Base-by-base conservation (phyloP, 2,329 filamentous ascomycete species). In the Aspergillus quadrilineatus region DNA sequence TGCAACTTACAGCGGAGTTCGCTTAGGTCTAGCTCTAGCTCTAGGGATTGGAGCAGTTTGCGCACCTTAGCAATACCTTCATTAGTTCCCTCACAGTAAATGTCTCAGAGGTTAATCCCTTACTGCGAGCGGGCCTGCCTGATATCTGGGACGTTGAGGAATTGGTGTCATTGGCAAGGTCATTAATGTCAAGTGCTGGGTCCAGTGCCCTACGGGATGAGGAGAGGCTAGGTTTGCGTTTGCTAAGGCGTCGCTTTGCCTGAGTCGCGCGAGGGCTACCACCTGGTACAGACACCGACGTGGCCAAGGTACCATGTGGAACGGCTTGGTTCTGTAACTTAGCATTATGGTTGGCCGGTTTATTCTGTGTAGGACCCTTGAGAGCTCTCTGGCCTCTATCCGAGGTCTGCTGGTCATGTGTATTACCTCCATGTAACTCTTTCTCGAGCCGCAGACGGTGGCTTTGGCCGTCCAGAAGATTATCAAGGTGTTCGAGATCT, bases 391-490 rank as follows among this genome's bases (percentile, higher is more conserved):
- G 45, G 10, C 49, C 48, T 37, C 34, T 55, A 17, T 28, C 5
- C 17, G 41, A 26, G 29, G 53, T 44, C 12, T 37, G 37, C 41
- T 61, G 62, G 7, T 47, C 47, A 44, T 66, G 60, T 8, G 54
- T 61, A 15, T 60, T 63, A 47, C 60, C 50, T 34, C 56, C 59
- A 29, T 53, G 62, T 29, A 70, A 57, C 6, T 48, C 45, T 14
- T 65, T 63, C 47, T 42, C 64, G 6, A 75, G 63, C 6, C 63
- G 54, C 15, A 65, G 62, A 51, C 75, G 70, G 59, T 77, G 75
- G 26, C 58, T 72, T 44, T 77, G 74, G 9, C 76, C 76, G 44
- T 72, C 58, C 45, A 72, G 63, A 4, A 77, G 54, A 14, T 64
- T 60, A 44, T 70, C 63, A 7, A 76, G 57, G 10, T 67, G 48